Conservation (phyloP, 2,329 filamentous ascomycete genomes). For the Aspergillus hiratsukae region DNA sequence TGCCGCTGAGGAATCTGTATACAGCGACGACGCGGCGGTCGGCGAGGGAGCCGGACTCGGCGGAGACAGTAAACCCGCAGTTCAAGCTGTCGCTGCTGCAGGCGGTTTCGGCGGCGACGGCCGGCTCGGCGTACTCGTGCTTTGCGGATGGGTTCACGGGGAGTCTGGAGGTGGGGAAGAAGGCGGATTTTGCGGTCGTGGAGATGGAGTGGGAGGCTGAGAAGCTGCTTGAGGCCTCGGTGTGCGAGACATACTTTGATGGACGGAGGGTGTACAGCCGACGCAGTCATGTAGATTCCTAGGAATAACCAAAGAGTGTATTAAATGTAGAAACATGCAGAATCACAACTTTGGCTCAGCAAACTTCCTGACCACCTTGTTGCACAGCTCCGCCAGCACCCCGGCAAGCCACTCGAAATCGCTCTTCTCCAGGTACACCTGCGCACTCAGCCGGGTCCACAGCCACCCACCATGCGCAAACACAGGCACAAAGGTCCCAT, state of each 20-base stretch:
- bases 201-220: slow-evolving; percentile 39
- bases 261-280: slow-evolving; percentile 29
- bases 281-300: background rate
- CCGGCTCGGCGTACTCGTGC: slow-evolving; percentile 43
- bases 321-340: background rate
- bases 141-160: slow-evolving; percentile 41
- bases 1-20: slow-evolving; percentile 44
- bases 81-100: slow-evolving; percentile 39
- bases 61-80: slow-evolving; percentile 38
- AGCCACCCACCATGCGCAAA: slow-evolving; percentile 57
- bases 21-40: slow-evolving; percentile 47
- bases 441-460: slow-evolving; percentile 72
- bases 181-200: slow-evolving; percentile 43
- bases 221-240: slow-evolving; percentile 35
- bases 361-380: slow-evolving; percentile 45
- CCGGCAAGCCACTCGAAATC: slow-evolving; percentile 71
- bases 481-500: slow-evolving; percentile 67
- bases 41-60: slow-evolving; percentile 34
- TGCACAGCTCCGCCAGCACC: slow-evolving; percentile 55
- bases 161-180: slow-evolving; percentile 34
- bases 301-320: background rate
- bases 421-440: slow-evolving; percentile 74
- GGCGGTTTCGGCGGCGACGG: slow-evolving; percentile 43
- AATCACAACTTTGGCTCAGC: background rate
- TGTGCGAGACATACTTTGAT: slow-evolving; percentile 42